A percentile compares a stretch with the other conserved stretches of the same genome.
phyloP scores from a whole-genome alignment of 768 basidiomycete genomes.

The Xanthoconium purpureum region DNA sequence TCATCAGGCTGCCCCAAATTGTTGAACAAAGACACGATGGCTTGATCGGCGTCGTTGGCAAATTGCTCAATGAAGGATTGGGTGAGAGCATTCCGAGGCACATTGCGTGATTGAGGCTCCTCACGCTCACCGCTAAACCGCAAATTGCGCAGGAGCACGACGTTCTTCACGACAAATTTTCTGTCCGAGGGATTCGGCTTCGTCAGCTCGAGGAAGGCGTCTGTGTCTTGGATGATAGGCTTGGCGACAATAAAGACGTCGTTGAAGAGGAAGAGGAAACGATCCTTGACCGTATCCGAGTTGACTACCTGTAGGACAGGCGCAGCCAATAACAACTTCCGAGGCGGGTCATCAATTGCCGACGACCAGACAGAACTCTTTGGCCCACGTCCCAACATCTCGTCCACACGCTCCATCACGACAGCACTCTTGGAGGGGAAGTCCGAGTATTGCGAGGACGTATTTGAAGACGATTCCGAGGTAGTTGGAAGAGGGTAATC shows the following conservation, averaged over 20 bases:
- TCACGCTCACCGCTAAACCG: slow-evolving; percentile 69
- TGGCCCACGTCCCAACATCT: slow-evolving; percentile 60
- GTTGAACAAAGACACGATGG: slow-evolving; percentile 66
- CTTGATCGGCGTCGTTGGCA: slow-evolving; percentile 72
- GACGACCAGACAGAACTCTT: slow-evolving; percentile 59
- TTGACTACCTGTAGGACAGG: slow-evolving; percentile 94
- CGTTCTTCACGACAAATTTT: slow-evolving; percentile 85
- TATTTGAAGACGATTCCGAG: slow-evolving; percentile 73
- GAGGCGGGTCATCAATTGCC: slow-evolving; percentile 78
- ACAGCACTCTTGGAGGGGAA: slow-evolving; percentile 45
- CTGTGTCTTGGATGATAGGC: slow-evolving; percentile 71
- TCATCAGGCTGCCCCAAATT: slow-evolving; percentile 62
- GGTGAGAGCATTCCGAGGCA: slow-evolving; percentile 59
- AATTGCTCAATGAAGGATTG: slow-evolving; percentile 78
- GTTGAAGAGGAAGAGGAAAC: slow-evolving; percentile 95
- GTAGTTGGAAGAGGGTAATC: slow-evolving; percentile 68
- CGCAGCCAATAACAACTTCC: slow-evolving; percentile 79
- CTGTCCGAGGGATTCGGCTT: slow-evolving; percentile 61
- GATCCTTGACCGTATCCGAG: slow-evolving; percentile 90
- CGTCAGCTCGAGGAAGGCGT: slow-evolving; percentile 54
- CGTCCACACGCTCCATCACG: slow-evolving; percentile 68
- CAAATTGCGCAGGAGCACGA: slow-evolving; percentile 72
- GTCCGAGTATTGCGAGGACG: slow-evolving; percentile 64
- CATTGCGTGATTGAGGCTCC: slow-evolving; percentile 48
- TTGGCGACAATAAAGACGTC: slow-evolving; percentile 94